Base-by-base conservation (phyloP, 805 yeast species). In the Lipomyces anomalus region DNA sequence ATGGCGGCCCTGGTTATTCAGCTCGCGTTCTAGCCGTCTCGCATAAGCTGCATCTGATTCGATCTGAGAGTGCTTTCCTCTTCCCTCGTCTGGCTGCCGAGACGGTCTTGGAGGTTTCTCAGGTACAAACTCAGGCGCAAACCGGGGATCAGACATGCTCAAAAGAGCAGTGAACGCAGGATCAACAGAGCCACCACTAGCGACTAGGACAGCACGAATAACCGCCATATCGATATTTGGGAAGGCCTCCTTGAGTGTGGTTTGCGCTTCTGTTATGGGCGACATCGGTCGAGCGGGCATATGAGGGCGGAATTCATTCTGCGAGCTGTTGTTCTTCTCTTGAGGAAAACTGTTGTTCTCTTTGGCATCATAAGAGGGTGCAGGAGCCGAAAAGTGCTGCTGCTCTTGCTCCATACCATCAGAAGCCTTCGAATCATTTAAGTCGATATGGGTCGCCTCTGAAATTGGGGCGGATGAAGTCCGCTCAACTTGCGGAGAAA, bases 101-200 rank as follows among this genome's bases (percentile, higher is more conserved):
- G 37, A 37, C 41, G 40, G 55, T 38, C 44, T 52, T 37, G 42
- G 48, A 0, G 52, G 48, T 6, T 52, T 53, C 32, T 52, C 48
- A n/a, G n/a, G n/a, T n/a, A n/a, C n/a, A n/a, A n/a, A n/a, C 21
- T 4, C 6, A 20, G 65, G 56, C 29, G 33, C 29, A 37, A 43
- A 43, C 4, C 30, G 34, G 16, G 50, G 48, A 47, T 89, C 96
- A 16, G 85, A 80, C 44, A 86, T 67, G 56, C 76, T 86, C 48
- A 90, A 69, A 57, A 89, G 69, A 0, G 96, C 97, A 63, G 82
- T 84, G 69, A 90, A 90, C 1, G 96, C 95, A 1, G 84, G 80
- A 57, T 87, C 96, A 36, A 86, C 62, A 39, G 75, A 71, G 23
- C 95, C 95, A 39, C 74, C 77, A 17, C 95, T 79, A 2, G 97